These are phyloP conservation scores for Imleria badia DNA, from an alignment of 768 basidiomycete species.

Conservation along the genomic window DNA sequence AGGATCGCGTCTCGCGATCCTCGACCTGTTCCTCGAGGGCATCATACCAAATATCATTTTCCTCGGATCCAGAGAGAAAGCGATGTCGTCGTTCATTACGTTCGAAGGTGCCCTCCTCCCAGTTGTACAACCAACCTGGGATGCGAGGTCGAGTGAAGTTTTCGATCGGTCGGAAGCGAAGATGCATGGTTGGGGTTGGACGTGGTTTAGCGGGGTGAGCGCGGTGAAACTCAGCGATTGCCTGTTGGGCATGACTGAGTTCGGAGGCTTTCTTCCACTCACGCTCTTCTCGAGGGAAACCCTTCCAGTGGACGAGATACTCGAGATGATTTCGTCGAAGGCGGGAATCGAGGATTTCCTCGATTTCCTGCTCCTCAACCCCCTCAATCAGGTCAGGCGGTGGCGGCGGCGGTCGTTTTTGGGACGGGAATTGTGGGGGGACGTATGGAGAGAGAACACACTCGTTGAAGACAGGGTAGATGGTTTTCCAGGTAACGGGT, in stretches of 20 bases:
- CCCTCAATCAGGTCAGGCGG: not conserved
- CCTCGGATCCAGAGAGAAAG: fast-evolving
- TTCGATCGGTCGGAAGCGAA: not conserved
- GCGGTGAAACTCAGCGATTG: conserved; percentile 10
- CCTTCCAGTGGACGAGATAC: conserved; percentile 33
- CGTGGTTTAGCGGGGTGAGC: not conserved
- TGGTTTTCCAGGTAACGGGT: conserved; percentile 14
- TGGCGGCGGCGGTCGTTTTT: not conserved
- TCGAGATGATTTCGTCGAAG: conserved; percentile 3
- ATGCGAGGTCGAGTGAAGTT: not conserved
- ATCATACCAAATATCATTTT: conserved; percentile 1
- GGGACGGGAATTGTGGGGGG: not conserved
- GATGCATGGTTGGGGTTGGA: not conserved
- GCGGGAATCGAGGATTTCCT: conserved; percentile 22
- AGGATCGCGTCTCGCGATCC: not conserved
- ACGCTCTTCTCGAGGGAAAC: not conserved
- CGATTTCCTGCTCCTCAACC: not conserved
- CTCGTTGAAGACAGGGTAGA: conserved; percentile 18
- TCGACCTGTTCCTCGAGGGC: not conserved
- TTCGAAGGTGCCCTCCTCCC: not conserved
- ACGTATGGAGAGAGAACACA: not conserved
- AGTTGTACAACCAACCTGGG: not conserved
- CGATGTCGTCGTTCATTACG: not conserved
- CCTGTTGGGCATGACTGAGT: conserved; percentile 3
- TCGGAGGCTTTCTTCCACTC: conserved; percentile 19